Conservation (phyloP, 805 yeast genomes). For the Scheffersomyces stipitis region DNA sequence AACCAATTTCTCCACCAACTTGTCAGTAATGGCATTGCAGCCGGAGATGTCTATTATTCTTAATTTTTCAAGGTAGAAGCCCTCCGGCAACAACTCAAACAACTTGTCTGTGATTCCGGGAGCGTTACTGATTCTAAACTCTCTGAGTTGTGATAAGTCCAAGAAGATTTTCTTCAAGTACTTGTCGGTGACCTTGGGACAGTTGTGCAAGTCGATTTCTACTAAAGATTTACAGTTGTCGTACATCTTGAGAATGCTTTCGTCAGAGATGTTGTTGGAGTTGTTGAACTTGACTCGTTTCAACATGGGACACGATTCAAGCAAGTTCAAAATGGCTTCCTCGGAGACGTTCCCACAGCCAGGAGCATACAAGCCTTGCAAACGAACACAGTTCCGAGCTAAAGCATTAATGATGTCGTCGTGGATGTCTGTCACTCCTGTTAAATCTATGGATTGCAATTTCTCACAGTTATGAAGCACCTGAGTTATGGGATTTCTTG, state of each 20-base stretch:
- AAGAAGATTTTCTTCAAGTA: slow-evolving; percentile 57
- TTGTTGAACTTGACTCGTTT: slow-evolving; percentile 82
- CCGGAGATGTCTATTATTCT: slow-evolving; percentile 84
- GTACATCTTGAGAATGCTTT: slow-evolving; percentile 57
- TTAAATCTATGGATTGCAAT: slow-evolving; percentile 82
- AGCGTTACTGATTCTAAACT: slow-evolving; percentile 78
- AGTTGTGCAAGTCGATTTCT: slow-evolving; percentile 85
- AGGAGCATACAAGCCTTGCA: slow-evolving; percentile 90
- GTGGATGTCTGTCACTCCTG: slow-evolving; percentile 64
- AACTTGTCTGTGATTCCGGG: slow-evolving; percentile 66
- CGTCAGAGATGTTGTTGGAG: slow-evolving; percentile 65
- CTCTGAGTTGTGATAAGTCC: slow-evolving; percentile 72
- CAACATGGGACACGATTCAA: slow-evolving; percentile 66
- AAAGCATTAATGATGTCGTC: slow-evolving; percentile 71
- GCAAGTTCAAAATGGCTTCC: slow-evolving; percentile 56
- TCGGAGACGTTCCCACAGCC: slow-evolving; percentile 75
- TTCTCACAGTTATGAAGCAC: slow-evolving; percentile 65
- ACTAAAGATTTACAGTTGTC: slow-evolving; percentile 76
- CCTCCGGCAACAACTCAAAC: slow-evolving; percentile 53
- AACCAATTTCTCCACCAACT: slow-evolving; percentile 70
- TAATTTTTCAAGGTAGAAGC: slow-evolving; percentile 56
- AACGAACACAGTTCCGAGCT: slow-evolving; percentile 67
- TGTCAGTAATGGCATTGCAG: slow-evolving; percentile 79
- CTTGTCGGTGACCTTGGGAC: slow-evolving; percentile 70
- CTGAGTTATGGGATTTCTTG: slow-evolving; percentile 58